A percentile compares a stretch with the other conserved stretches of the same genome.
Evolutionary conservation across 441 rosid genomes (phyloP).

Genomic region (Mallotus japonicus): DNA sequence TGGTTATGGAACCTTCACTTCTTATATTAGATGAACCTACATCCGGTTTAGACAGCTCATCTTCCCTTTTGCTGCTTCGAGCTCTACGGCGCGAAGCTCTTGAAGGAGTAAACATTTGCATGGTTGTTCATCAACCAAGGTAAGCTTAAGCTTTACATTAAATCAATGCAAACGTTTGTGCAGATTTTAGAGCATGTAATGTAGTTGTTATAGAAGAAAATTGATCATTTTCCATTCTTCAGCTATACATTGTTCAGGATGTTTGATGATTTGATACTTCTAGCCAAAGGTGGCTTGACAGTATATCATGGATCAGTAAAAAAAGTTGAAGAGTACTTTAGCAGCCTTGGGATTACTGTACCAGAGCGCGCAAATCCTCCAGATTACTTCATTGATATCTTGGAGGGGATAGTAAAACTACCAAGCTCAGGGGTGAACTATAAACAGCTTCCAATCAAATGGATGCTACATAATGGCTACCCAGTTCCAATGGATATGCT

Average conservation of each 20-base stretch:
- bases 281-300: conserved; percentile 90
- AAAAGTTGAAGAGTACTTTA: conserved; percentile 85
- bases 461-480: conserved; percentile 98
- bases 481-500: conserved; percentile 90
- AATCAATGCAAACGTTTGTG: background rate
- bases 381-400: conserved; percentile 89
- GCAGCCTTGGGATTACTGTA: conserved; percentile 67
- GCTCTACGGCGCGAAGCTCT: conserved; percentile 99
- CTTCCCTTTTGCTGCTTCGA: conserved; percentile 83
- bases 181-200: background rate
- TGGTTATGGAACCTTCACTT: conserved; percentile 99
- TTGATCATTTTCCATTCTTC: conserved; percentile 25
- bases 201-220: background rate
- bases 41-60: conserved; percentile 96
- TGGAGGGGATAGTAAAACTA: conserved; percentile 79
- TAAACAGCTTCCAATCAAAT: conserved; percentile 80
- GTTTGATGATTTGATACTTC: conserved; percentile 96
- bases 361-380: conserved; percentile 97
- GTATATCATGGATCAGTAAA: conserved; percentile 89
- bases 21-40: conserved; percentile 98
- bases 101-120: conserved; percentile 94
- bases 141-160: conserved; percentile 18
- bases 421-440: conserved; percentile 54
- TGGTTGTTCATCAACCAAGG: conserved; percentile 99
- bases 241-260: conserved; percentile 86